phyloP scores from a whole-genome alignment of 176 grass and related monocot genomes.

The Tillandsia leiboldiana region DNA sequence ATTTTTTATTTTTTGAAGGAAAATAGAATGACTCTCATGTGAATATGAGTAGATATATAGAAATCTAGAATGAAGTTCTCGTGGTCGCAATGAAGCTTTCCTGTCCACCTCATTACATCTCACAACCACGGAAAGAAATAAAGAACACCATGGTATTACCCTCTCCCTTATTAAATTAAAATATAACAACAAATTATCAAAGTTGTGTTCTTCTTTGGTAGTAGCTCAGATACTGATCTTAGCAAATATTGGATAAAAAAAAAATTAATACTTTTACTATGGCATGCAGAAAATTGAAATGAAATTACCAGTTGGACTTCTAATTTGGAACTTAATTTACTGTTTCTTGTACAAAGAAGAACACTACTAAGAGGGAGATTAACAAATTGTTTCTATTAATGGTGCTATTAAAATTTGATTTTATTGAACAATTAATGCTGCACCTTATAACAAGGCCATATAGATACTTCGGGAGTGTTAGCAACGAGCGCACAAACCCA shows the following conservation, averaged over 20 bases:
- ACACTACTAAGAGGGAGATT: no score
- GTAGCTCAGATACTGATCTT: neutral
- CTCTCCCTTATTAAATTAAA: neutral
- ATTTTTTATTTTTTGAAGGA: neutral
- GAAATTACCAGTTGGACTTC: neutral
- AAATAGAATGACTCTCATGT: neutral
- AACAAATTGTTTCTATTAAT: no score
- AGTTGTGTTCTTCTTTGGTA: neutral
- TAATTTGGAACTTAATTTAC: no score
- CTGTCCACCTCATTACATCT: neutral
- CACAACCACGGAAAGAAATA: neutral
- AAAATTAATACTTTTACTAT: no score
- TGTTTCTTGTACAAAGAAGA: no score
- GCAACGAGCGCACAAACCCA: no score
- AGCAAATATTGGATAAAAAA: no score
- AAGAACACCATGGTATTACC: neutral
- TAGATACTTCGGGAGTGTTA: no score
- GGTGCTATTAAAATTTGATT: no score
- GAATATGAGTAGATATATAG: no score
- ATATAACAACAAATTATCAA: neutral
- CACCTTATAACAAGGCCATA: no score
- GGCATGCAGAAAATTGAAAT: neutral
- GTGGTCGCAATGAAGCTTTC: neutral
- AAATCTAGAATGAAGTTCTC: neutral
- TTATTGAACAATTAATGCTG: no score